Percentiles rank a stretch among this genome's conserved stretches.
phyloP scores from a whole-genome alignment of 2,329 filamentous ascomycete genomes.

The Pseudofabraea citricarpa region DNA sequence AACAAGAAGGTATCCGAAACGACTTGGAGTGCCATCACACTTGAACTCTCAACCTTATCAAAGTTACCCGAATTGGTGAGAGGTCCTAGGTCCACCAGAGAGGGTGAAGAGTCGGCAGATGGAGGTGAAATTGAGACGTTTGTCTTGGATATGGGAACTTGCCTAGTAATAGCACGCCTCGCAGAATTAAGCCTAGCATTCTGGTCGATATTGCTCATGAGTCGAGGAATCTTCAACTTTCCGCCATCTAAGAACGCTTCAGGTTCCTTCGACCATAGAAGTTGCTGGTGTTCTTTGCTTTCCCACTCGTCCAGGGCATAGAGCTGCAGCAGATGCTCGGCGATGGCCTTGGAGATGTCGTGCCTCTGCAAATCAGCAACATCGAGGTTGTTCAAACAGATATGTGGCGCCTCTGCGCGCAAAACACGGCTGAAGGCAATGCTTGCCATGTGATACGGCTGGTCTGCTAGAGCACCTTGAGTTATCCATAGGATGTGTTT shows the following conservation, averaged over 20 bases:
- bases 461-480: slow-evolving; percentile 1
- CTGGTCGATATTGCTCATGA: neutral
- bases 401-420: slow-evolving; percentile 2
- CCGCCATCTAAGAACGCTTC: slow-evolving; percentile 4
- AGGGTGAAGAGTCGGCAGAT: neutral
- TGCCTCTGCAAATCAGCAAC: neutral
- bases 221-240: slow-evolving; percentile 3
- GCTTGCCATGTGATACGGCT: slow-evolving; percentile 11
- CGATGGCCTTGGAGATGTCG: neutral
- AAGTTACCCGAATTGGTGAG: slow-evolving; percentile 5
- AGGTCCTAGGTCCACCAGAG: neutral
- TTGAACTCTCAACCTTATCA: slow-evolving; percentile 1
- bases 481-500: slow-evolving; percentile 17
- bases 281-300: neutral
- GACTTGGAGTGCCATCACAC: neutral
- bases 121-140: slow-evolving; percentile 10
- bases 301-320: neutral
- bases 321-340: slow-evolving; percentile 4
- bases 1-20: slow-evolving; percentile 2
- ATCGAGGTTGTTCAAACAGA: slow-evolving; percentile 6
- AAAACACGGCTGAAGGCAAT: slow-evolving; percentile 3
- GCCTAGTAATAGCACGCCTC: slow-evolving; percentile 1
- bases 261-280: slow-evolving; percentile 6
- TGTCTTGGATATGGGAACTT: neutral
- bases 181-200: slow-evolving; percentile 6